Evolutionary conservation across 768 basidiomycete species (phyloP).

Genomic region (Lactifluus pinguis): DNA sequence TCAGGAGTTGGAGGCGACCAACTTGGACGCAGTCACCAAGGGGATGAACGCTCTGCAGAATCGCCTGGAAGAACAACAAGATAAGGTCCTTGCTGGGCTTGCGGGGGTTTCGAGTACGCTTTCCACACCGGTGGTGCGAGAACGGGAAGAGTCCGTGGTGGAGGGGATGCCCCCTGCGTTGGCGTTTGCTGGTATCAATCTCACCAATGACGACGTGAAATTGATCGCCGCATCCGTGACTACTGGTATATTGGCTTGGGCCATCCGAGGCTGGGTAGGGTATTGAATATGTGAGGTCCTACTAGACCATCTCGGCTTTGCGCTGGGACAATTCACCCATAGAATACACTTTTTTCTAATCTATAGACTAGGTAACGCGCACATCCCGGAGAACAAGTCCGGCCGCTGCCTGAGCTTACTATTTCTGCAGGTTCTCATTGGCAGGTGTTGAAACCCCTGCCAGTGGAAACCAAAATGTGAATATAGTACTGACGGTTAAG

Average conservation of each 20-base stretch:
- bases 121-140: not conserved
- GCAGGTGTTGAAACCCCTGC: no score
- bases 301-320: not conserved
- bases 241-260: conserved; percentile 7
- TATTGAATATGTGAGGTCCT: not conserved
- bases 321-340: not conserved
- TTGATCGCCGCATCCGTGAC: not conserved
- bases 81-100: not conserved
- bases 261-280: conserved; percentile 4
- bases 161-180: not conserved
- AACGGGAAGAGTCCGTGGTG: not conserved
- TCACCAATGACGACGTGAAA: not conserved
- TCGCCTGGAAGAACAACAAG: conserved; percentile 16
- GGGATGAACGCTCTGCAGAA: conserved; percentile 4
- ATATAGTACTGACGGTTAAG: no score
- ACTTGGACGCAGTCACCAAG: not conserved
- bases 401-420: not conserved
- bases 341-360: not conserved
- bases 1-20: conserved; percentile 40
- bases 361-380: not conserved
- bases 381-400: not conserved
- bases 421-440: no score
- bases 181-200: conserved; percentile 12
- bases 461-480: no score
- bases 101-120: not conserved